Evolutionary conservation across 352 stramenopile species (phyloP).

Genomic region (Saprolegnia diclina): DNA sequence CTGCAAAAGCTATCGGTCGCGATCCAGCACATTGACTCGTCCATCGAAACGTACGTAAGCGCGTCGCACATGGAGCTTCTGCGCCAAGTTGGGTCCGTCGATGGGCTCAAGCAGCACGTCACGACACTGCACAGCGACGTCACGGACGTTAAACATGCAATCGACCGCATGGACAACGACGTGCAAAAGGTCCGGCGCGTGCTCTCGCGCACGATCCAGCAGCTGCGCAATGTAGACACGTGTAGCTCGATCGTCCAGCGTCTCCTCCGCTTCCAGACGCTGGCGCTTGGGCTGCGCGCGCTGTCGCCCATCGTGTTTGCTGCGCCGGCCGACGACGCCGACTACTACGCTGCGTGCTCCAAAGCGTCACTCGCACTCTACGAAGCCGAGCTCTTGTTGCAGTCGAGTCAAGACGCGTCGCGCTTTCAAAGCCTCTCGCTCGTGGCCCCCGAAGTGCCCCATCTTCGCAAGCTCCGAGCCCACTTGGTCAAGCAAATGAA

Average conservation of each 20-base stretch:
- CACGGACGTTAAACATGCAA: slow-evolving; percentile 52
- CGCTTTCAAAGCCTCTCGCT: slow-evolving; percentile 63
- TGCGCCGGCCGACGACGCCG: slow-evolving; percentile 9
- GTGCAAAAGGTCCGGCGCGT: slow-evolving; percentile 54
- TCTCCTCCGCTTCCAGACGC: slow-evolving; percentile 71
- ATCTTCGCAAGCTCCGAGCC: background rate
- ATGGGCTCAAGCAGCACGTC: slow-evolving; percentile 61
- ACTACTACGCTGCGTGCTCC: slow-evolving; percentile 23
- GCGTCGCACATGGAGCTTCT: slow-evolving; percentile 67
- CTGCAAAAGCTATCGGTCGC: slow-evolving; percentile 57
- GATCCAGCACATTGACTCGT: slow-evolving; percentile 63
- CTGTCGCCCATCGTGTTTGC: slow-evolving; percentile 32
- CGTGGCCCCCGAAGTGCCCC: slow-evolving; percentile 48
- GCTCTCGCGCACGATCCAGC: slow-evolving; percentile 55
- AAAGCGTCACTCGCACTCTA: slow-evolving; percentile 49
- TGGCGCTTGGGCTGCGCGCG: slow-evolving; percentile 45
- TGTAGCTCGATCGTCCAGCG: slow-evolving; percentile 64
- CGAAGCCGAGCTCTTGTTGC: slow-evolving; percentile 56
- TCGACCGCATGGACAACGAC: slow-evolving; percentile 51
- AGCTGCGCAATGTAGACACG: slow-evolving; percentile 72
- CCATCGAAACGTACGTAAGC: slow-evolving; percentile 73
- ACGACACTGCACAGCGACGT: slow-evolving; percentile 53
- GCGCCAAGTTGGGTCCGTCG: slow-evolving; percentile 67
- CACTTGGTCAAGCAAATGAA: slow-evolving; percentile 23
- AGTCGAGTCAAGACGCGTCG: slow-evolving; percentile 31